These are phyloP conservation scores for Thuja plicata DNA, from an alignment of 83 land plant species.

Conservation along the genomic window DNA sequence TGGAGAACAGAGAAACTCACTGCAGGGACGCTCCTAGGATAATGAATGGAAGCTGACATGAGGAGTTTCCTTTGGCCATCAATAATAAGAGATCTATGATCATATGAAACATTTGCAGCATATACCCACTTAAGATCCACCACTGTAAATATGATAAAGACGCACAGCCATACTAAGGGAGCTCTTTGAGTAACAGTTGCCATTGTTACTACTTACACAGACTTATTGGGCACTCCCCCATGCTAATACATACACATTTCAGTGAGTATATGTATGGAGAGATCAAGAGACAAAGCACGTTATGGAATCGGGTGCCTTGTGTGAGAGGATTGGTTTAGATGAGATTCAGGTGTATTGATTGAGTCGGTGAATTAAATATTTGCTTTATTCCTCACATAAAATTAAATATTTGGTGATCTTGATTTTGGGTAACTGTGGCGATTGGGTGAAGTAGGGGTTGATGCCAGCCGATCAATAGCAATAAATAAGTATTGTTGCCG, in stretches of 20 bases:
- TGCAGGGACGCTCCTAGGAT: conserved; percentile 77
- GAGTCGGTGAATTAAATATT: not conserved
- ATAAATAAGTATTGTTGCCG: no score
- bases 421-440: not conserved
- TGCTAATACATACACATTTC: not conserved
- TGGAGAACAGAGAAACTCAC: conserved; percentile 22
- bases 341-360: not conserved
- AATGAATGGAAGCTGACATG: conserved; percentile 81
- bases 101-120: conserved; percentile 60
- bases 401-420: not conserved
- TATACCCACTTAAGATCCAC: conserved; percentile 1
- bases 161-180: not conserved
- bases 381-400: not conserved
- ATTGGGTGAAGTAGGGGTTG: no score
- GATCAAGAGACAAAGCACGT: not conserved
- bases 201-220: not conserved
- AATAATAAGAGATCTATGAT: conserved; percentile 63
- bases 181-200: not conserved
- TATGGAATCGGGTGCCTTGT: not conserved
- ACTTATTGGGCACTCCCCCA: not conserved
- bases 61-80: conserved; percentile 67
- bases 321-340: not conserved
- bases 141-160: not conserved
- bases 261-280: not conserved
- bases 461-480: no score